Conservation (phyloP, 2,329 filamentous ascomycete genomes). For the Fusarium sp. region DNA sequence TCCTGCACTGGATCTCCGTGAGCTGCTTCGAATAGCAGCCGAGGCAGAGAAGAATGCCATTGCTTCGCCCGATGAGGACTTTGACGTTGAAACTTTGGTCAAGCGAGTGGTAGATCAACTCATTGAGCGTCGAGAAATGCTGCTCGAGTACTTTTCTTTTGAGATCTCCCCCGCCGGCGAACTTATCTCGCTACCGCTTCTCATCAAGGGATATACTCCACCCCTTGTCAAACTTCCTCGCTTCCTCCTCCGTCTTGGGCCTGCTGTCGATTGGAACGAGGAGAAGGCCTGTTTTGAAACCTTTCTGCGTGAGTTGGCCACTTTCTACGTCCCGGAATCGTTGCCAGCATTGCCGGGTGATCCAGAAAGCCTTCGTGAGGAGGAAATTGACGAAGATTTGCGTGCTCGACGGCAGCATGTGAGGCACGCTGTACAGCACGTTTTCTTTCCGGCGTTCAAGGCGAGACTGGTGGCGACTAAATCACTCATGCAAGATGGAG, state of each 20-base stretch:
- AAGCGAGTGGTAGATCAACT: conserved; percentile 75
- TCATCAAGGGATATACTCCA: conserved; percentile 91
- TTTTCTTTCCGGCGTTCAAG: conserved; percentile 91
- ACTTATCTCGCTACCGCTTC: conserved; percentile 81
- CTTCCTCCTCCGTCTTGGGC: conserved; percentile 89
- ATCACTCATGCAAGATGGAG: conserved; percentile 76
- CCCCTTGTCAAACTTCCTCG: conserved; percentile 86
- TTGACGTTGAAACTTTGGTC: conserved; percentile 75
- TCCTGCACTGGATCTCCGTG: conserved; percentile 77
- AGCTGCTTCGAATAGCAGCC: conserved; percentile 79
- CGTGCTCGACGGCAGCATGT: conserved; percentile 75
- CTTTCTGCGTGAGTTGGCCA: conserved; percentile 87
- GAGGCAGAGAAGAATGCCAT: conserved; percentile 71
- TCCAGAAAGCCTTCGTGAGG: conserved; percentile 48
- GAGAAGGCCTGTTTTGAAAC: conserved; percentile 89
- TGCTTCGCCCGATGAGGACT: conserved; percentile 61
- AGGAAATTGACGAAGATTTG: conserved; percentile 61
- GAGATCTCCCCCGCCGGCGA: conserved; percentile 84
- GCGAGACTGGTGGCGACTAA: conserved; percentile 85
- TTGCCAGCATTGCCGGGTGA: conserved; percentile 67
- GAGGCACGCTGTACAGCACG: conserved; percentile 81
- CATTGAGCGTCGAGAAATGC: conserved; percentile 83
- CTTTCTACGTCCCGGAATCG: conserved; percentile 90
- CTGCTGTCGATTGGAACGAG: conserved; percentile 86
- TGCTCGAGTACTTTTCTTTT: conserved; percentile 91